phyloP scores from a whole-genome alignment of 179 eudicot genomes.

The Dionaea muscipula region DNA sequence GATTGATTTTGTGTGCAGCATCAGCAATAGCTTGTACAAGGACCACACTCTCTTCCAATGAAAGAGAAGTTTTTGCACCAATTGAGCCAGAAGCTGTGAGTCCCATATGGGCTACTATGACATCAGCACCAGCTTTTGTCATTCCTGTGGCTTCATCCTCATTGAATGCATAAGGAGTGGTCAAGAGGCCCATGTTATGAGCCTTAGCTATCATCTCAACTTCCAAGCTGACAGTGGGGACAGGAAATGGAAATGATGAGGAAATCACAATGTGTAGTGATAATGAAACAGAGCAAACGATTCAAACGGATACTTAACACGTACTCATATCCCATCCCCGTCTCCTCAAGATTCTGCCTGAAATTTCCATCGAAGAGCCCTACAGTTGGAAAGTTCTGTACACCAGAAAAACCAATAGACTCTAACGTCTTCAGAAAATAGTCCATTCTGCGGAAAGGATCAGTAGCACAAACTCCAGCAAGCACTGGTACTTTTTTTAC shows the following conservation, averaged over 20 bases:
- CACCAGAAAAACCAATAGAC: slow-evolving; percentile 72
- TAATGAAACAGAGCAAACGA: background rate
- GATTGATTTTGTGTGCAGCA: slow-evolving; percentile 71
- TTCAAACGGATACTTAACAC: slow-evolving; percentile 1
- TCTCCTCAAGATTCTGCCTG: slow-evolving; percentile 92
- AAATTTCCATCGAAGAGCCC: slow-evolving; percentile 96
- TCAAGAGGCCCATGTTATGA: slow-evolving; percentile 71
- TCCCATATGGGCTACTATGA: slow-evolving; percentile 95
- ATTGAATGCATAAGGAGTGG: slow-evolving; percentile 92
- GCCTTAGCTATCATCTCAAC: slow-evolving; percentile 82
- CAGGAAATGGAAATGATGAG: background rate
- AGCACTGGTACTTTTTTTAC: slow-evolving; percentile 86
- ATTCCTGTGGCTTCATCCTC: slow-evolving; percentile 70
- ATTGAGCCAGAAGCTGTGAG: slow-evolving; percentile 91
- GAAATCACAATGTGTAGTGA: background rate
- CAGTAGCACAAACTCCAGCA: slow-evolving; percentile 95
- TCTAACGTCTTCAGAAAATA: slow-evolving; percentile 72
- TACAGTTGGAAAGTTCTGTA: slow-evolving; percentile 95
- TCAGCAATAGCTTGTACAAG: slow-evolving; percentile 91
- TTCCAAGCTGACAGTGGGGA: slow-evolving; percentile 48
- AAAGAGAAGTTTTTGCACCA: slow-evolving; percentile 78
- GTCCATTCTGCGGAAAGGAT: slow-evolving; percentile 89
- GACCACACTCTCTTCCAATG: slow-evolving; percentile 67
- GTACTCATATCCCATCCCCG: slow-evolving; percentile 98
- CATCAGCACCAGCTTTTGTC: slow-evolving; percentile 94